Base-by-base conservation (phyloP, 805 yeast genomes). In the Ogataea henricii region DNA sequence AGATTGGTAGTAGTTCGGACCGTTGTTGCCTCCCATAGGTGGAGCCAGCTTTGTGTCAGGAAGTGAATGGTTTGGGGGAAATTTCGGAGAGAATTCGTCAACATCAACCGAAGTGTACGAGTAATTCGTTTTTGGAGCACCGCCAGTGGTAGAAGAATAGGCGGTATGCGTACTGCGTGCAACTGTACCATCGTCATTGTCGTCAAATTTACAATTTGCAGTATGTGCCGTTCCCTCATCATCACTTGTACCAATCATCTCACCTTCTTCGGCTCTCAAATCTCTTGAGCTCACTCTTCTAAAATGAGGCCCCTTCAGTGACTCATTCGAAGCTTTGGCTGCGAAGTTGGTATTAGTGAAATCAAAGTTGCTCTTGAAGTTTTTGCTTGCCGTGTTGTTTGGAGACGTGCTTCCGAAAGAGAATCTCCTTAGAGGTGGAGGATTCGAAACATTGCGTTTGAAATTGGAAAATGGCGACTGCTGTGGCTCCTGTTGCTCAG, bases 41-140 rank as follows among this genome's bases (percentile, higher is more conserved):
- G 49, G 48, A 2, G 43, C 45, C 34, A 45, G 25, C 32, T 49
- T 49, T 12, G 46, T 9, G 12, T 53, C 56, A 8, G 41, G 43
- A 32, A 45, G 16, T 6, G 36, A 30, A 40, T 49, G 49, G 16
- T 25, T 35, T 23, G 43, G 50, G 4, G 51, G 40, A 21, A 46
- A 50, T 12, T 48, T 45, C 22, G 58, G 53, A 8, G 55, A 53
- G 34, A 39, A 46, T 33, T 61, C 66, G 12, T 49, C 59, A 20
- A 55, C 59, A 46, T 63, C 68, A 21, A 54, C 52, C 5, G 68
- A 61, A 9, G 63, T 57, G 40, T 55, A 56, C 6, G 67, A 60
- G 34, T 64, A 61, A 10, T 53, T 56, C 6, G 66, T 58, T 51
- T 56, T 63, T 14, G 64, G 62, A n/a, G 58, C 60, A 5, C 60